Evolutionary conservation across 2,329 filamentous ascomycete species (phyloP).

Genomic region (Microsporum audouinii): DNA sequence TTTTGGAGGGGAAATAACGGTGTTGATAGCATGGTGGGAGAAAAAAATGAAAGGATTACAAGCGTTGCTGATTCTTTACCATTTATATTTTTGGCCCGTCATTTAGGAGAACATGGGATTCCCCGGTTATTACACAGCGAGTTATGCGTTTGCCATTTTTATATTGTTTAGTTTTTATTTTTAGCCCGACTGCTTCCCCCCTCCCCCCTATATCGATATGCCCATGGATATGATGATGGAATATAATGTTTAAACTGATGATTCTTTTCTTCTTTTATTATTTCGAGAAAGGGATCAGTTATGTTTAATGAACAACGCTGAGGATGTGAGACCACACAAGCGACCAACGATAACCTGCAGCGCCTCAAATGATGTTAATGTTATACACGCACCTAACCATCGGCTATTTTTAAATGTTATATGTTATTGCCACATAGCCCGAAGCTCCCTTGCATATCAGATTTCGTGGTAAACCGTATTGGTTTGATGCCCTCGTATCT

Average conservation of each 20-base stretch:
- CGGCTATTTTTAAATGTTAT: neutral
- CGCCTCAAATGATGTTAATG: too few species aligned
- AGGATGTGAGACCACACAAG: neutral
- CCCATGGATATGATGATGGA: neutral
- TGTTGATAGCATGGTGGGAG: neutral
- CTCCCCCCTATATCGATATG: neutral
- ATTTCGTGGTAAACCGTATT: neutral
- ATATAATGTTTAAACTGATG: constrained; percentile 1
- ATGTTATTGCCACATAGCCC: neutral
- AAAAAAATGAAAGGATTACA: neutral
- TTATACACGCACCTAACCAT: neutral
- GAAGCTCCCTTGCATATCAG: neutral
- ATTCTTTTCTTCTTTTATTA: neutral
- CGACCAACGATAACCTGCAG: neutral
- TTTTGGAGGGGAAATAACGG: neutral
- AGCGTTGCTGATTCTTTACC: neutral
- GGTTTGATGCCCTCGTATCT: neutral
- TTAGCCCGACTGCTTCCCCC: neutral
- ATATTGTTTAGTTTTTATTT: neutral
- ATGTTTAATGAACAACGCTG: neutral
- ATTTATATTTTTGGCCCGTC: neutral
- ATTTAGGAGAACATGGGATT: neutral
- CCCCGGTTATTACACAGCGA: neutral
- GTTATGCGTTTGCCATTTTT: neutral
- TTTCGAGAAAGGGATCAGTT: neutral